Evolutionary conservation across 2,329 filamentous ascomycete genomes (phyloP).

Genomic region (Phialophora expanda): DNA sequence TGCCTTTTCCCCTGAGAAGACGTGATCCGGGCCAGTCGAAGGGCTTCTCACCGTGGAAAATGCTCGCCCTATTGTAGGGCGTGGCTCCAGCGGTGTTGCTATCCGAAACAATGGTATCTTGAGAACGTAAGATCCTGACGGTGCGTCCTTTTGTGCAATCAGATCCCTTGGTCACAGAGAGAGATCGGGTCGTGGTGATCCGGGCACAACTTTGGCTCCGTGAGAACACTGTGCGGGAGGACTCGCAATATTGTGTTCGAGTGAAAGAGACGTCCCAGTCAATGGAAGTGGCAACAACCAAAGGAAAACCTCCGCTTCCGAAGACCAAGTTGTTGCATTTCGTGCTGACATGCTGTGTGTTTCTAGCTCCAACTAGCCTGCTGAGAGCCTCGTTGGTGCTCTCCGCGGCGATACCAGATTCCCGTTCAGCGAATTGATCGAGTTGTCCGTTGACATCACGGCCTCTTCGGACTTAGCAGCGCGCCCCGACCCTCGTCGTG

Average conservation of each 20-base stretch:
- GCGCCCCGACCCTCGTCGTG: too few species aligned
- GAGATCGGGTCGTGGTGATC: neutral
- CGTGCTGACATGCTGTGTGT: neutral
- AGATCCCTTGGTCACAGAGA: neutral
- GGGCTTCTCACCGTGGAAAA: too few species aligned
- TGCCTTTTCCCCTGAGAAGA: neutral
- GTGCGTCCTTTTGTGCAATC: neutral
- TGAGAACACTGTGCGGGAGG: neutral
- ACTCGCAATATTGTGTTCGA: neutral
- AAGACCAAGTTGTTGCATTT: neutral
- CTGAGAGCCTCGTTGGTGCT: neutral
- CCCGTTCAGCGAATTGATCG: neutral
- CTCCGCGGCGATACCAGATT: neutral
- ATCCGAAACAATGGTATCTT: too few species aligned
- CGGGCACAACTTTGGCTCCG: neutral
- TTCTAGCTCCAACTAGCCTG: neutral
- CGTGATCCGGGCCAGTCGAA: too few species aligned
- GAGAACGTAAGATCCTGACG: neutral
- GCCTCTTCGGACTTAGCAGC: too few species aligned
- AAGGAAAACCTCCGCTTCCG: neutral
- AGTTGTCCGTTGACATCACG: too few species aligned
- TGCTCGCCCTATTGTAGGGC: too few species aligned
- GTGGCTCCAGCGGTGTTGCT: too few species aligned
- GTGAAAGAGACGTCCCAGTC: neutral
- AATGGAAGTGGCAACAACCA: neutral